Evolutionary conservation across 2,329 filamentous ascomycete genomes (phyloP).

Genomic region (Lasiodiplodia citricola): DNA sequence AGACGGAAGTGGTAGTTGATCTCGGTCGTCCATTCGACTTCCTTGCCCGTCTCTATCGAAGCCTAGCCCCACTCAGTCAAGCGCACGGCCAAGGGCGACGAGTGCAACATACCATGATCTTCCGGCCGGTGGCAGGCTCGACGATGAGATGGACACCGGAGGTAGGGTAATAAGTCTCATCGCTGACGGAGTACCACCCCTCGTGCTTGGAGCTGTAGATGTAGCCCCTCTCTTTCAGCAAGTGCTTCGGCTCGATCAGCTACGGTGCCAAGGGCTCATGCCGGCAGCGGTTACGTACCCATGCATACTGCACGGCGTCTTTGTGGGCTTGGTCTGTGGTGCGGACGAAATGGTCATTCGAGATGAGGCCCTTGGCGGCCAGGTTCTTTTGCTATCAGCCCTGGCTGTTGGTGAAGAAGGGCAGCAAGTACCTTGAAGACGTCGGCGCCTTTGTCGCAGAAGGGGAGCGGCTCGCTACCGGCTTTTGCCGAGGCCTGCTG

Average conservation of each 20-base stretch:
- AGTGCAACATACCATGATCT: constrained; percentile 67
- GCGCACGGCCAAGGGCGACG: too few relatives aligned
- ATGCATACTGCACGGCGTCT: constrained; percentile 86
- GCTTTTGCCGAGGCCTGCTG: constrained; percentile 81
- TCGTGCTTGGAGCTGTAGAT: constrained; percentile 87
- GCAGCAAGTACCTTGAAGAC: constrained; percentile 66
- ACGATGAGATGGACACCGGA: constrained; percentile 74
- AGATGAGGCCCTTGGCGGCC: constrained; percentile 70
- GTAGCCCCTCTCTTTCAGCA: constrained; percentile 74
- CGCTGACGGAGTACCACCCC: constrained; percentile 96
- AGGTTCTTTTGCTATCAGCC: constrained; percentile 57
- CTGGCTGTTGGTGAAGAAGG: too few relatives aligned
- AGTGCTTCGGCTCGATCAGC: constrained; percentile 50
- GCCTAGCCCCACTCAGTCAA: constrained; percentile 46
- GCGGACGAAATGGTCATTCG: constrained; percentile 86
- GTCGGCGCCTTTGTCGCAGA: constrained; percentile 83
- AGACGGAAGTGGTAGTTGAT: constrained; percentile 94
- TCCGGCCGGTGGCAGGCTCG: constrained; percentile 80
- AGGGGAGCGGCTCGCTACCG: constrained; percentile 74
- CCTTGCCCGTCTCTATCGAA: constrained; percentile 84
- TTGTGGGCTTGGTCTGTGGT: constrained; percentile 85
- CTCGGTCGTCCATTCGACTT: constrained; percentile 94
- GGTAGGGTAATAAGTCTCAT: constrained; percentile 93
- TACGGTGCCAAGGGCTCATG: not conserved
- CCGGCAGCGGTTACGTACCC: constrained; percentile 56